Conservation (phyloP, 305 asterid genomes). For the Solanum aculeatissimum region DNA sequence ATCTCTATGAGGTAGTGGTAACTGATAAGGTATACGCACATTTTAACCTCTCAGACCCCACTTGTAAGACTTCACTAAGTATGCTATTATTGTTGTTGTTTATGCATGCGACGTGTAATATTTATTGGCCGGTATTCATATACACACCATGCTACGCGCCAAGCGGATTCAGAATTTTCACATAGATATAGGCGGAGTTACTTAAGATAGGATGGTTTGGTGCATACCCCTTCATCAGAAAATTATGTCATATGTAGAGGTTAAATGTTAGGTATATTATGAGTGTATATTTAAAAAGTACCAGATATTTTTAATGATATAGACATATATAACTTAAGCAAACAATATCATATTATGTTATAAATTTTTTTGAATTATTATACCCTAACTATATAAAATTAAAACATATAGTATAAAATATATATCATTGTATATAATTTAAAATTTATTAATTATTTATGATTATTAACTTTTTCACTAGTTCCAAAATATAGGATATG, state of each 20-base stretch:
- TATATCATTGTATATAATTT: not conserved
- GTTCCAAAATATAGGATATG: not conserved
- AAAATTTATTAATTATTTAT: not conserved
- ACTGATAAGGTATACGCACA: too few species aligned
- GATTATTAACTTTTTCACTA: not conserved
- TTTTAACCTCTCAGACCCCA: too few species aligned
- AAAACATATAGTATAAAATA: not conserved
- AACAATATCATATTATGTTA: not conserved
- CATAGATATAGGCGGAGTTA: too few species aligned
- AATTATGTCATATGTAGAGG: too few species aligned
- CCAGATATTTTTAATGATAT: not conserved
- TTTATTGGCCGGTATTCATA: not conserved
- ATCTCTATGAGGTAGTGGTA: too few species aligned
- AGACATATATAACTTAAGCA: not conserved
- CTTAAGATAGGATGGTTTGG: too few species aligned
- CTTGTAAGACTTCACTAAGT: too few species aligned
- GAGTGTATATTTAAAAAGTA: not conserved
- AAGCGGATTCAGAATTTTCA: rapidly evolving
- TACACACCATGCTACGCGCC: too few species aligned
- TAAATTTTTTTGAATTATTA: not conserved
- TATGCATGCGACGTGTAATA: not conserved
- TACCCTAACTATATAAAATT: not conserved
- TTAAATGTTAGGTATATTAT: too few species aligned
- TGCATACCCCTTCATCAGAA: too few species aligned
- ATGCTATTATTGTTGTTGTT: too few species aligned